Base-by-base conservation (phyloP, 2,329 filamentous ascomycete genomes). In the Trichophaea hybrida region DNA sequence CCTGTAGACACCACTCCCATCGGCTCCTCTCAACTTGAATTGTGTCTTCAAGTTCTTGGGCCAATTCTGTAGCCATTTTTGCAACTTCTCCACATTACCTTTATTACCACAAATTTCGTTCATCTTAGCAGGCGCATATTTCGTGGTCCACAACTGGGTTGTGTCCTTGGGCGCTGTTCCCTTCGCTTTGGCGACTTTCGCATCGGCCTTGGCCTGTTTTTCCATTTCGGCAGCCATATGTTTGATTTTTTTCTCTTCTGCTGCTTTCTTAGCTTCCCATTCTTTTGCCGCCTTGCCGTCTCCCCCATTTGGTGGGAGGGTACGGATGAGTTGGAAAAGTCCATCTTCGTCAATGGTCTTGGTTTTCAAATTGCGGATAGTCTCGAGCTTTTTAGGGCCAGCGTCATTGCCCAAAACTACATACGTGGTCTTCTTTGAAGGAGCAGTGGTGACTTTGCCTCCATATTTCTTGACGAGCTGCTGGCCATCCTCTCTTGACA, bases 91-190 rank as follows among this genome's bases (percentile, higher is more conserved):
- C 0, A 98, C 91, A 34, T 84, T 81, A 1, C 75, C 78, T 72
- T 97, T 97, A 74, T 98, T 98, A 64, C 93, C 93, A 71, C 91
- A 97, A 52, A 98, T 95, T 70, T 96, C 90, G 60, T 75, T 85
- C 48, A 94, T 76, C 58, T 85, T 80, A 1, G 85, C 86, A 1
- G 93, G 93, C 0, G 93, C 93, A 72, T 98, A 97, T 69, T 96
- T 97, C 49, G 85, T 86, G 1, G 93, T 98, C 85, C 93, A 94
- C 1, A 98, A 77, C 66, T 87, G 83, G 61, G 81, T 78, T 57
- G 82, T 77, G 40, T 76, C 71, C 57, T 72, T 73, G 53, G 75
- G 72, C 46, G 74, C 76, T 53, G 75, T 74, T 55, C 74, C 73
- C 67, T 80, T 78, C 69, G 74, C 76, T 54, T 75, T 74, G 64